Evolutionary conservation across 2,329 filamentous ascomycete species (phyloP).

Genomic region (Xylariomycetidae sp.): DNA sequence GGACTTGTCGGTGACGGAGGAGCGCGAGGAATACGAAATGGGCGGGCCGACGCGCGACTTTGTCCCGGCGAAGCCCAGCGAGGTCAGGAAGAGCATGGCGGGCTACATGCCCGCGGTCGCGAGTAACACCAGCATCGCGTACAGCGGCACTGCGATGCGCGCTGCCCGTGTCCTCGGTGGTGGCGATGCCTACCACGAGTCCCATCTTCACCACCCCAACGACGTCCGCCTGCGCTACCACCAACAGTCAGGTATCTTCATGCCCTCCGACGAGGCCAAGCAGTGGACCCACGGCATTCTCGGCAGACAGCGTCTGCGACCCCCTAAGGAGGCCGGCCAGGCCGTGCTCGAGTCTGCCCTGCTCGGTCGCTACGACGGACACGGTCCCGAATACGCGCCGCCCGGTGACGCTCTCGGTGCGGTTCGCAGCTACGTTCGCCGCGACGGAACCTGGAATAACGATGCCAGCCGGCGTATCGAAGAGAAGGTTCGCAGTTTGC

Average conservation of each 20-base stretch:
- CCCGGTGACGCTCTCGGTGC: slow-evolving; percentile 21
- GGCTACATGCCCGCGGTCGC: slow-evolving; percentile 23
- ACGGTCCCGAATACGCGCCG: slow-evolving; percentile 24
- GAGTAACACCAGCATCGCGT: slow-evolving; percentile 21
- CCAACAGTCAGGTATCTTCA: slow-evolving; percentile 30
- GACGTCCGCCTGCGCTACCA: slow-evolving; percentile 19
- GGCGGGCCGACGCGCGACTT: too few relatives aligned
- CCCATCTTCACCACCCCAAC: slow-evolving; percentile 11
- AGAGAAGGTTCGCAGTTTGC: slow-evolving; percentile 21
- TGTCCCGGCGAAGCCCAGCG: too few relatives aligned
- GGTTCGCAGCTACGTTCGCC: slow-evolving; percentile 30
- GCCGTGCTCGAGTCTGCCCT: slow-evolving; percentile 32
- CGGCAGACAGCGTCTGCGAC: slow-evolving; percentile 9
- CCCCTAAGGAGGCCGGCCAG: slow-evolving; percentile 12
- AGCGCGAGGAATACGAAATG: too few relatives aligned
- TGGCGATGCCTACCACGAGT: slow-evolving; percentile 26
- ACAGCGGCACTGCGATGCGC: slow-evolving; percentile 29
- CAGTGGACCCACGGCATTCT: slow-evolving; percentile 17
- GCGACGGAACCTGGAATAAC: slow-evolving; percentile 26
- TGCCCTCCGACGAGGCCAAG: slow-evolving; percentile 29
- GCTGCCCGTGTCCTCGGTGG: slow-evolving; percentile 34
- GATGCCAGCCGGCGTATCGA: slow-evolving; percentile 18
- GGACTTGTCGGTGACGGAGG: too few relatives aligned
- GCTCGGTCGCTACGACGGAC: slow-evolving; percentile 32
- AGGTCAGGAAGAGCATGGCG: not conserved